These are phyloP conservation scores for Pleurotus platypus DNA, from an alignment of 768 basidiomycete species.

Conservation along the genomic window DNA sequence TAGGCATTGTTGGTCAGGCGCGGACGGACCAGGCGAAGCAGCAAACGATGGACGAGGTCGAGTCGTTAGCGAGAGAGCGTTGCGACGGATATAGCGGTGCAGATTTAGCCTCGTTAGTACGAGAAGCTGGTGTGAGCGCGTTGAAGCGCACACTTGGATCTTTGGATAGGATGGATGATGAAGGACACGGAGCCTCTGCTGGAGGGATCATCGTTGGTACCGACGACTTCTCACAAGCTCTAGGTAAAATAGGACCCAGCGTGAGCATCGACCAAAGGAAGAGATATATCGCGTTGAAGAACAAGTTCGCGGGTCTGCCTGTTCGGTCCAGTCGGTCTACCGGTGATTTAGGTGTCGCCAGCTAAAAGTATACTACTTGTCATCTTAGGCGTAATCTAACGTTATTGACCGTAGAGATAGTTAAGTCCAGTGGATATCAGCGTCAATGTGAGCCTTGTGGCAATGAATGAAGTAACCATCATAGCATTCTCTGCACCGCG, in stretches of 20 bases:
- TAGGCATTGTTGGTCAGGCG: constrained; percentile 27
- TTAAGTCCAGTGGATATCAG: no score
- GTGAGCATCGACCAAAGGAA: constrained; percentile 77
- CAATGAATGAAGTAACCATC: no score
- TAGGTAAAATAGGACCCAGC: constrained; percentile 83
- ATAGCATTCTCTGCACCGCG: no score
- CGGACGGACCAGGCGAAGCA: background rate
- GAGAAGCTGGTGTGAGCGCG: constrained; percentile 89
- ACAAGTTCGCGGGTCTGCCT: constrained; percentile 81
- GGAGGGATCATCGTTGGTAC: constrained; percentile 39
- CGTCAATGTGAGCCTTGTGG: no score
- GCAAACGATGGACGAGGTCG: constrained; percentile 19
- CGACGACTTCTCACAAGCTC: constrained; percentile 70
- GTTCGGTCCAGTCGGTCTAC: constrained; percentile 34
- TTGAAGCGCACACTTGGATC: constrained; percentile 65
- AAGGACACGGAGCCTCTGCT: constrained; percentile 14
- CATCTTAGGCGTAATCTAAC: no score
- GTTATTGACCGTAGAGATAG: no score
- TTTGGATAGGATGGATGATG: constrained; percentile 55
- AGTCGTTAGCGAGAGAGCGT: constrained; percentile 47
- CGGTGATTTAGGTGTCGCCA: no score
- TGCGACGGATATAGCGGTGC: constrained; percentile 93
- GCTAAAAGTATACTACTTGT: no score
- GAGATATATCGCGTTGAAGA: constrained; percentile 77
- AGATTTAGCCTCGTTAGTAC: constrained; percentile 81